A percentile compares a stretch with the other conserved stretches of the same genome.
Conservation (phyloP, 148 eudicot species). For the Camellia granthamiana region DNA sequence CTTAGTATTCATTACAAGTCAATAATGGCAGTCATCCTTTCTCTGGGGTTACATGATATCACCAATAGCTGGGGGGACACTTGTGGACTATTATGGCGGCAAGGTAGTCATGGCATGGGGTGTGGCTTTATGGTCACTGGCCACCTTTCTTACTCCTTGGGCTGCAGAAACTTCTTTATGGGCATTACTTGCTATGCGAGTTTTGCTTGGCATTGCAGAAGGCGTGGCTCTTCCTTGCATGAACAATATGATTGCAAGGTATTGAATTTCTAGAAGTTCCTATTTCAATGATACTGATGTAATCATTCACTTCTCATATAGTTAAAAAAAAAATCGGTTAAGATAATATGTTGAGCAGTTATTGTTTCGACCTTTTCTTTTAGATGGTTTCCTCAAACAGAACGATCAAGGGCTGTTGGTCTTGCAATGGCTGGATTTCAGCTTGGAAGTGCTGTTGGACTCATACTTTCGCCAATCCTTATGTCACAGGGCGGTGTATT, state of each 20-base stretch:
- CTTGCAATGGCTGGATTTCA: constrained; percentile 98
- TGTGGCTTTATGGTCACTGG: constrained; percentile 85
- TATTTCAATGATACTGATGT: not conserved
- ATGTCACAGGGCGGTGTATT: constrained; percentile 84
- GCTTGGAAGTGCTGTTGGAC: constrained; percentile 92
- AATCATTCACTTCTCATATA: not conserved
- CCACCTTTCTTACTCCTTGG: constrained; percentile 92
- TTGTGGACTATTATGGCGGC: constrained; percentile 91
- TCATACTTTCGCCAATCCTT: constrained; percentile 83
- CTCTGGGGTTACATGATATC: constrained; percentile 95
- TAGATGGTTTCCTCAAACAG: constrained; percentile 92
- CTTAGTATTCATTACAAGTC: constrained; percentile 34
- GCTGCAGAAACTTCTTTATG: constrained; percentile 77
- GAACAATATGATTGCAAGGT: constrained; percentile 92
- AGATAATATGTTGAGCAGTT: constrained; percentile 11
- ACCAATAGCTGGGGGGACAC: constrained; percentile 87
- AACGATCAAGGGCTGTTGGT: constrained; percentile 86
- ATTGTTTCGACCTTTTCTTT: constrained; percentile 24
- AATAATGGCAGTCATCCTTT: constrained; percentile 84
- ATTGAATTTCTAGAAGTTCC: constrained; percentile 4
- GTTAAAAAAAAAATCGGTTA: not conserved
- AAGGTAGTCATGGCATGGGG: constrained; percentile 89
- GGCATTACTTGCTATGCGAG: constrained; percentile 68
- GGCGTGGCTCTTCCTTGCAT: constrained; percentile 98
- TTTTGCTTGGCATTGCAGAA: constrained; percentile 84